Base-by-base conservation (phyloP, 1,139 yeast species). In the Hyphopichia fennica region DNA sequence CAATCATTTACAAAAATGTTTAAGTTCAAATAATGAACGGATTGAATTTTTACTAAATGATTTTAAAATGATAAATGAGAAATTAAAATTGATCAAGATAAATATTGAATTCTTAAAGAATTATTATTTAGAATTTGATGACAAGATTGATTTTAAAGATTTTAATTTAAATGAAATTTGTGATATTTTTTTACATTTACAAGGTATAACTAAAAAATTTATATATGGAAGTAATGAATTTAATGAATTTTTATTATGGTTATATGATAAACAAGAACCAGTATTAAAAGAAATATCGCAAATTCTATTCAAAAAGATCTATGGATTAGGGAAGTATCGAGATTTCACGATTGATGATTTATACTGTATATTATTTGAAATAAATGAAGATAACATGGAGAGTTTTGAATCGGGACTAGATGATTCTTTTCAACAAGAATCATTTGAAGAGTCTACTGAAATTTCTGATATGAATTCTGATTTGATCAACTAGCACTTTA, bases 221-320 rank as follows among this genome's bases (percentile, higher is more conserved):
- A 11, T 8, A 3, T 11, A 10, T 23, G 9, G 20, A 3, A 35
- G 16, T 25, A 23, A 20, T 9, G 58, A 52, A 9, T 45, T 56
- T 22, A 47, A 53, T 16, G 53, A 50, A 10, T 55, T 58, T 41
- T 39, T 60, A 39, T 17, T 40, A 2, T 63, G 67, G 67, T 41
- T 58, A 19, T 38, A 40, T 17, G 52, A 51, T 7, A 45, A 30
- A 22, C 42, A 46, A 2, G 40, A 41, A 16, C 11, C 23, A 10
- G 34, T 20, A 13, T 35, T 33, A 16, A 17, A 25, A 9, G 37
- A 42, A n/a, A 35, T 56, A 14, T 55, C 58, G 7, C 41, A 36
- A 15, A 9, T 29, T 10, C 49, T 57, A 28, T 52, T 46, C 31
- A 30, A 37, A 14, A 40, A 39, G n/a, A 47, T 48, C 30, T 53